Base-by-base conservation (phyloP, 768 basidiomycete genomes). In the Cyclocybe aegerita region DNA sequence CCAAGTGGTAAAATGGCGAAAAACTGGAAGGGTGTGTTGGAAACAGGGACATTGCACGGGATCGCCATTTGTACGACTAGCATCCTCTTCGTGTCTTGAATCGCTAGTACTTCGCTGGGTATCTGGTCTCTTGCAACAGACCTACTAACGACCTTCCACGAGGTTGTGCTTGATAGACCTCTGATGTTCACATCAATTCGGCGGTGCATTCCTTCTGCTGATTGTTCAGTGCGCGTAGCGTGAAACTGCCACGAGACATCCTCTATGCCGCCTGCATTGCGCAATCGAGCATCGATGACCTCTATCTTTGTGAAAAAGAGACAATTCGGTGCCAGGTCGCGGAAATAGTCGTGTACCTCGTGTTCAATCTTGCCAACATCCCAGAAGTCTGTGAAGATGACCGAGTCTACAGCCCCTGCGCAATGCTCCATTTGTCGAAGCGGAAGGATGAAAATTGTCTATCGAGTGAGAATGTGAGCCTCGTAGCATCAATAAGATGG, bases 1-100 rank as follows among this genome's bases (percentile, higher is more conserved):
- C 71, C 70, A 1, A 80, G 65, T 0, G 77, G 78, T 6, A 81
- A 62, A 0, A 66, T 70, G 7, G 76, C 73, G 48, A 78, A 80
- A 14, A 81, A 64, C n/a, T 65, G 46, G 49, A 50, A 54, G 29
- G 42, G 42, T 4, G 35, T 33, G 16, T 43, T 35, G 9, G 41
- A 46, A 1, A 52, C 29, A 14, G 53, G 36, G 11, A 49, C 23
- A 9, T 46, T 42, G 4, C 56, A 46, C 33, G 53, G 49, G 1
- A 60, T 68, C 10, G 72, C 72, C 11, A 77, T 49, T 12, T 69
- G 71, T 2, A 64, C 65, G 4, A 59, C 39, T 1, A 66, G 66
- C n/a, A 66, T 56, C 8, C 70, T 63, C 31, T 61, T 52, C 10
- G 46, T n/a, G 35, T 12, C 40, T 36, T 50, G 42, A 39, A 32